phyloP scores from a whole-genome alignment of 495 filamentous ascomycete species.

The Penicillium riverlandense region DNA sequence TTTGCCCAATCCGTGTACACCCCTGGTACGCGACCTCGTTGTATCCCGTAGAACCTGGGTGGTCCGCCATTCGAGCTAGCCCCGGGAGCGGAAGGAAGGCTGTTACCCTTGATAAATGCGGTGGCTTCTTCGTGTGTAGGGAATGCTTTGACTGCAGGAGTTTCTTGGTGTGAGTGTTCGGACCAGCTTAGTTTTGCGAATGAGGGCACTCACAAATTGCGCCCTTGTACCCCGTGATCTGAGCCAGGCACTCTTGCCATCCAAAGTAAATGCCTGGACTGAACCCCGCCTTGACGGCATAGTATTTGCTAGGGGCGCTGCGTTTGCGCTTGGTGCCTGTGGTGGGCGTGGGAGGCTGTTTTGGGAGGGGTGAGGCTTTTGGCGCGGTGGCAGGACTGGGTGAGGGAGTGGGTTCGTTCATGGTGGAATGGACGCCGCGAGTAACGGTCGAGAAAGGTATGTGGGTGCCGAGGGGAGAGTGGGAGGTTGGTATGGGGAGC shows the following conservation, averaged over 20 bases:
- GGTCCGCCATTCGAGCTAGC: constrained; percentile 6
- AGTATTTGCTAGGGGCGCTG: constrained; percentile 60
- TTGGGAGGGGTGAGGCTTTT: constrained; percentile 20
- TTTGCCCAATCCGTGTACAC: constrained; percentile 85
- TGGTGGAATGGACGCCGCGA: constrained; percentile 4
- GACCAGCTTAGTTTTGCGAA: background rate
- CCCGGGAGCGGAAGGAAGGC: constrained; percentile 13
- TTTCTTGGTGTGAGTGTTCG: constrained; percentile 5
- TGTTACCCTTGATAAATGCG: constrained; percentile 62
- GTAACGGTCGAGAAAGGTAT: background rate
- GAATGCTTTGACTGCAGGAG: constrained; percentile 71
- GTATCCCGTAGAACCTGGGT: constrained; percentile 74
- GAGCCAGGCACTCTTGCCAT: constrained; percentile 74
- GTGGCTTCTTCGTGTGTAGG: constrained; percentile 67
- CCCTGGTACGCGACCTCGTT: constrained; percentile 69
- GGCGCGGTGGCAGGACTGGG: constrained; percentile 27
- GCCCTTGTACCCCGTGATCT: constrained; percentile 79
- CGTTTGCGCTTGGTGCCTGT: constrained; percentile 61
- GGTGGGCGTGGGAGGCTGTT: constrained; percentile 29
- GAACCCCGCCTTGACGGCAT: constrained; percentile 73
- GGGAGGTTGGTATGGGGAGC: constrained; percentile 4
- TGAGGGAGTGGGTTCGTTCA: constrained; percentile 33
- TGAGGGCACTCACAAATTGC: constrained; percentile 60
- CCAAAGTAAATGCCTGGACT: constrained; percentile 80
- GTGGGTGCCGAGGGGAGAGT: background rate